These are phyloP conservation scores for Teunomyces barrocoloradensis DNA, from an alignment of 805 yeast species.

Conservation along the genomic window DNA sequence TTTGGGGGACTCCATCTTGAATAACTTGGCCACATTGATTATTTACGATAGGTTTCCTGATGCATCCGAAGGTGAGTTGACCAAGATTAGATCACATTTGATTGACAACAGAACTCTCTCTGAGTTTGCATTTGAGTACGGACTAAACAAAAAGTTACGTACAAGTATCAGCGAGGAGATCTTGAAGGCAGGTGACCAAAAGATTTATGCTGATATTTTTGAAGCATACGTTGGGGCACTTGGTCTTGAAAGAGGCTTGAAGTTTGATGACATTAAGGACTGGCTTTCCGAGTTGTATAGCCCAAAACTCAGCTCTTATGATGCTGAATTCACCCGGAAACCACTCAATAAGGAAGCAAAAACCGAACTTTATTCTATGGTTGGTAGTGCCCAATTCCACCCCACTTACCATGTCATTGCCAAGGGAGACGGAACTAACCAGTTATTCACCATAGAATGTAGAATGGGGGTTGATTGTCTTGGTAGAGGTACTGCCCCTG, in stretches of 20 bases:
- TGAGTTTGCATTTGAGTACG: constrained; percentile 68
- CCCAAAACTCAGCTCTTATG: constrained; percentile 39
- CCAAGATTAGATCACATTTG: constrained; percentile 64
- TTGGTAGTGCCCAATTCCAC: constrained; percentile 70
- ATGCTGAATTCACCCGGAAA: constrained; percentile 29
- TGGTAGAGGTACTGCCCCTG: constrained; percentile 71
- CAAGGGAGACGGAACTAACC: constrained; percentile 44
- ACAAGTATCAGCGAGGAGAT: constrained; percentile 47
- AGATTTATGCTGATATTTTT: constrained; percentile 82
- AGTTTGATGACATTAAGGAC: constrained; percentile 46
- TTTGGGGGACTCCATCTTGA: constrained; percentile 83
- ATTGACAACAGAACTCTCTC: constrained; percentile 72
- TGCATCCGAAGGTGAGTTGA: constrained; percentile 77
- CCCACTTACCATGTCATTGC: constrained; percentile 54
- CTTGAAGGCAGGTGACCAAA: constrained; percentile 54
- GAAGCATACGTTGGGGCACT: constrained; percentile 94
- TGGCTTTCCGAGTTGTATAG: constrained; percentile 57
- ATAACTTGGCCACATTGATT: constrained; percentile 66
- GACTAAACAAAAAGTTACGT: constrained; percentile 56
- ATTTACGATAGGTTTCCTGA: constrained; percentile 64
- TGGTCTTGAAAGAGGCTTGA: constrained; percentile 51
- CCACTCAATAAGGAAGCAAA: constrained; percentile 68
- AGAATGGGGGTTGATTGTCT: constrained; percentile 60
- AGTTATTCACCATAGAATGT: constrained; percentile 65
- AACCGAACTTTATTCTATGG: constrained; percentile 67